phyloP scores from a whole-genome alignment of 192 early-diverging fungal genomes.

The Coemansia sp. region DNA sequence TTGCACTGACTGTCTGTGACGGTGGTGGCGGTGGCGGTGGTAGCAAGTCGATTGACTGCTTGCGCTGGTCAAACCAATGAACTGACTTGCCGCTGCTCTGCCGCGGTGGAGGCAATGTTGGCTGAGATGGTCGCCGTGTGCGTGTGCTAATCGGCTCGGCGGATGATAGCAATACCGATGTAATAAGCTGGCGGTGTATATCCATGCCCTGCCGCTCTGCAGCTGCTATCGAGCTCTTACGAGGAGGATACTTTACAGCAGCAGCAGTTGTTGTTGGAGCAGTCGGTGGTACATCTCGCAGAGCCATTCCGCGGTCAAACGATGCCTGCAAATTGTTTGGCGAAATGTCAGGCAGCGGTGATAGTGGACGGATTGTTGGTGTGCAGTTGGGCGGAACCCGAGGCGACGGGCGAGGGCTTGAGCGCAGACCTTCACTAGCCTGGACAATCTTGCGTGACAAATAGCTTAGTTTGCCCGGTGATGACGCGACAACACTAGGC shows the following conservation, averaged over 20 bases:
- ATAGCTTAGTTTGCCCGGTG: conserved; percentile 13
- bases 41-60: not conserved
- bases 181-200: conserved; percentile 15
- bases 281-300: conserved; percentile 14
- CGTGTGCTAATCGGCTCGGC: not conserved
- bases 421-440: conserved; percentile 2
- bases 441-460: conserved; percentile 14
- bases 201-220: not conserved
- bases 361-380: conserved; percentile 31
- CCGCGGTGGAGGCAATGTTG: not conserved
- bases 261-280: not conserved
- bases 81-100: conserved; percentile 29
- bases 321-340: conserved; percentile 54
- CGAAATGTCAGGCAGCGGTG: conserved; percentile 42
- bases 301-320: conserved; percentile 44
- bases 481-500: not conserved
- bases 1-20: conserved; percentile 18
- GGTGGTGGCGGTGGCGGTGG: not conserved
- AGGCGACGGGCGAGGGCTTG: not conserved
- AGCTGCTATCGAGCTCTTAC: conserved; percentile 23
- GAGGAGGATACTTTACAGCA: conserved; percentile 17
- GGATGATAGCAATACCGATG: conserved; percentile 12
- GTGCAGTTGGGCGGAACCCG: conserved; percentile 12
- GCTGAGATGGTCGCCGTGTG: conserved; percentile 1
- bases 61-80: conserved; percentile 35